These are phyloP conservation scores for Ganoderma sinense DNA, from an alignment of 1,284 basidiomycete genomes.

Conservation along the genomic window DNA sequence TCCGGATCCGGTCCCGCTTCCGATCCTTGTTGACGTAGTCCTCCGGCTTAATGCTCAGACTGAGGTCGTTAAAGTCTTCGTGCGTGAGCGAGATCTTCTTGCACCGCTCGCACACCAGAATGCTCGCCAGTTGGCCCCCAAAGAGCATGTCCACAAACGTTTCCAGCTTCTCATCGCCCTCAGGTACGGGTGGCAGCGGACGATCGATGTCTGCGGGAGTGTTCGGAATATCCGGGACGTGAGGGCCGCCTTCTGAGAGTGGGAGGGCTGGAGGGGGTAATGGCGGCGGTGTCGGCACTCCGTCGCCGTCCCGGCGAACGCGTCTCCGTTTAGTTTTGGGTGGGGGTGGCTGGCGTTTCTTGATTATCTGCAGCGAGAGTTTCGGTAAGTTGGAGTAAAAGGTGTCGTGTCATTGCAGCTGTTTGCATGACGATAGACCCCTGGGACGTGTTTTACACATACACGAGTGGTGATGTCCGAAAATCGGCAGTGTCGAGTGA, in stretches of 20 bases:
- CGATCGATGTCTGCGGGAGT: neutral
- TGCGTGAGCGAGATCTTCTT: conserved; percentile 91
- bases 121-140: conserved; percentile 85
- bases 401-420: no score
- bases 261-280: conserved; percentile 17
- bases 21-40: conserved; percentile 69
- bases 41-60: conserved; percentile 85
- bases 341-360: conserved; percentile 68
- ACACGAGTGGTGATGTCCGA: no score
- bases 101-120: conserved; percentile 94
- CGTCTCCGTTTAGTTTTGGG: conserved; percentile 48
- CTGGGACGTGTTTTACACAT: no score
- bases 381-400: conserved; percentile 1
- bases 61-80: conserved; percentile 94
- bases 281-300: conserved; percentile 16
- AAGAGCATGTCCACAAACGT: conserved; percentile 92
- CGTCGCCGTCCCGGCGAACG: conserved; percentile 13
- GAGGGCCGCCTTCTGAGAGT: conserved; percentile 1
- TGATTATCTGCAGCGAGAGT: conserved; percentile 66
- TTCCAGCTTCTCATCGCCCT: conserved; percentile 57
- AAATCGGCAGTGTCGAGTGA: no score
- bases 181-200: conserved; percentile 10
- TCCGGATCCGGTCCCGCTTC: conserved; percentile 77
- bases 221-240: neutral
- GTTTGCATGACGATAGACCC: no score